A percentile compares a stretch with the other conserved stretches of the same genome.
Evolutionary conservation across 2,329 filamentous ascomycete species (phyloP).

Genomic region (Diplodia seriata): DNA sequence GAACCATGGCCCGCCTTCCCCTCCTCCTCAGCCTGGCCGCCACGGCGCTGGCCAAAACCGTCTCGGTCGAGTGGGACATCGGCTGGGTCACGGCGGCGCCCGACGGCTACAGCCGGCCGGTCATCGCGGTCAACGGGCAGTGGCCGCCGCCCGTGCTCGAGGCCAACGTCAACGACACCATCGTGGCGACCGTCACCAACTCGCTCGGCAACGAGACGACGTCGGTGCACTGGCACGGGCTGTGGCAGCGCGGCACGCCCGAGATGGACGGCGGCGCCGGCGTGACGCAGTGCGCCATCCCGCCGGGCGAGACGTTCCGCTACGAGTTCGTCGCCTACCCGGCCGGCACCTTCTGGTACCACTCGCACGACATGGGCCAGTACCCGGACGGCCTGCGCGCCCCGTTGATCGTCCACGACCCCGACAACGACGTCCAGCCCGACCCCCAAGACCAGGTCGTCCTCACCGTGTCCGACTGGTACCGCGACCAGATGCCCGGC

Average conservation of each 20-base stretch:
- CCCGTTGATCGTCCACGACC: constrained; percentile 70
- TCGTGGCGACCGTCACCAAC: constrained; percentile 65
- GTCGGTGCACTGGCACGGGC: constrained; percentile 73
- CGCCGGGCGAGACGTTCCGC: constrained; percentile 68
- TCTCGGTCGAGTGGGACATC: constrained; percentile 71
- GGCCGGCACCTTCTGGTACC: constrained; percentile 80
- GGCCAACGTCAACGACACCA: constrained; percentile 65
- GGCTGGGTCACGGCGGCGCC: constrained; percentile 76
- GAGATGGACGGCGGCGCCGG: constrained; percentile 74
- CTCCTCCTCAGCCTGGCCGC: constrained; percentile 5
- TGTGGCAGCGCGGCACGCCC: constrained; percentile 70
- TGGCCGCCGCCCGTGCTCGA: constrained; percentile 74
- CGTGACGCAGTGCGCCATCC: constrained; percentile 72
- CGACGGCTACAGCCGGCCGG: constrained; percentile 68
- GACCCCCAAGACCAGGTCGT: constrained; percentile 70
- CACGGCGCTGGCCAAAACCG: constrained; percentile 42
- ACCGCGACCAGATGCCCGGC: constrained; percentile 64
- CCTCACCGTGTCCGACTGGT: constrained; percentile 72
- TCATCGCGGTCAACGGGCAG: constrained; percentile 77
- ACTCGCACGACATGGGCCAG: constrained; percentile 71
- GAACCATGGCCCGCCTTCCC: constrained; percentile 5
- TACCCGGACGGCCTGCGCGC: constrained; percentile 74
- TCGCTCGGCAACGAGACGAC: constrained; percentile 68
- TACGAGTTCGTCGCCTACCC: constrained; percentile 68
- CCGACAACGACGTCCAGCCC: too few relatives aligned